phyloP scores from a whole-genome alignment of 2,329 filamentous ascomycete species.

The Sporothrix luriei region DNA sequence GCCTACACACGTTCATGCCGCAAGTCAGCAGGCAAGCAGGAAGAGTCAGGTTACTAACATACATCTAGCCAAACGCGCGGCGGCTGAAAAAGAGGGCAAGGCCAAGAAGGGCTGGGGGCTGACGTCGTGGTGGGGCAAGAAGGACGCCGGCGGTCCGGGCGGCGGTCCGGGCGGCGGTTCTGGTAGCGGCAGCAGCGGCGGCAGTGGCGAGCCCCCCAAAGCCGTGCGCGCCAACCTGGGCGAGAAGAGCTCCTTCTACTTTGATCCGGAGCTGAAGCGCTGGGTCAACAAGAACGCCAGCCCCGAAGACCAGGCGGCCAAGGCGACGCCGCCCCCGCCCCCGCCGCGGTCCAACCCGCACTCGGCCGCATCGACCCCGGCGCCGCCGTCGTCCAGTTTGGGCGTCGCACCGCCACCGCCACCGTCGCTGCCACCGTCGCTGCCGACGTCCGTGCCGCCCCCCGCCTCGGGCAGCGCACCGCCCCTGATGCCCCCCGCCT shows the following conservation, averaged over 20 bases:
- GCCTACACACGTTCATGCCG: too few relatives aligned
- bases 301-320: conserved; percentile 61
- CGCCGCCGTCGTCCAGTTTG: conserved; percentile 37
- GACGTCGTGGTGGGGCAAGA: conserved; percentile 73
- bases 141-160: conserved; percentile 60
- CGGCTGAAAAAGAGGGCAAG: conserved; percentile 53
- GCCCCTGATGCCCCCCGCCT: conserved; percentile 30
- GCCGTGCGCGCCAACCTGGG: conserved; percentile 92
- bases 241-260: conserved; percentile 90
- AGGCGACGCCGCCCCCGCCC: conserved; percentile 82
- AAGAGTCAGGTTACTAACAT: conserved; percentile 26
- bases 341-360: conserved; percentile 67
- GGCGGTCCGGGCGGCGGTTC: conserved; percentile 36
- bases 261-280: conserved; percentile 92
- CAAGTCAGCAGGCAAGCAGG: too few relatives aligned
- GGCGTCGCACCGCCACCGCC: conserved; percentile 40
- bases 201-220: conserved; percentile 54
- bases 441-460: background rate
- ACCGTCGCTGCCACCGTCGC: conserved; percentile 40
- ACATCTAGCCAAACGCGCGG: conserved; percentile 61
- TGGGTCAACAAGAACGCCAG: conserved; percentile 97
- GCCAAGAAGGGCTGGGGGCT: conserved; percentile 77
- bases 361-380: conserved; percentile 56
- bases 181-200: conserved; percentile 35
- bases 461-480: conserved; percentile 40